Base-by-base conservation (phyloP, 2,329 filamentous ascomycete genomes). In the Kalmusia sp. region DNA sequence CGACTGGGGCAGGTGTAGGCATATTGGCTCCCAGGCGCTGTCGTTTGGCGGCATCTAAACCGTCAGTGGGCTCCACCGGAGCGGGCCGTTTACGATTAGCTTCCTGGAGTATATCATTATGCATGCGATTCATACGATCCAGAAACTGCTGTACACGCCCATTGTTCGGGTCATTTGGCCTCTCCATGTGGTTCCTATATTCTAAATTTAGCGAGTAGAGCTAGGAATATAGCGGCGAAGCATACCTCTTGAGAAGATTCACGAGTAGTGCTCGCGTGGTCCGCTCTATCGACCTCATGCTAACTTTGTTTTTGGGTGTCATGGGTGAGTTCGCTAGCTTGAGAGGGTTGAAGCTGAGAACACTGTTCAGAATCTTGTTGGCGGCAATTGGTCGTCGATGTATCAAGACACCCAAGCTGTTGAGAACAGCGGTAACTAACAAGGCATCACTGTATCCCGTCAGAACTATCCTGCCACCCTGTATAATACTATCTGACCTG, bases 281-380 rank as follows among this genome's bases (percentile, higher is more conserved):
- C 70, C 96, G 92, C 74, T 97, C 93, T 87, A 99, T 95, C 4
- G 93, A 98, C 75, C 88, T 92, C 56, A 96, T 84, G 64, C 93
- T 86, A 54, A 99, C 89, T 64, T 89, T 92, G 44, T 85, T 84
- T 69, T 87, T 91, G 2, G 91, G 84, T 0, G 90, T 93, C 79
- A 96, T 84, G 3, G 89, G 87, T 2, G 86, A 85, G 65, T 86
- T 89, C 51, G 90, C 91, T 59, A 91, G 84, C 74, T 90, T 92
- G 38, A 97, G 79, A 0, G 95, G 95, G 69, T 96, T 96, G 82
- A 97, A 99, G 72, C 87, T 92, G 61, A 99, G 81, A 25, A 98
- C 82, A 14, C 91, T 87, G 69, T 88, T 90, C 59, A 98, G 76
- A 57, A 98, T 95, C 70, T 95, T 93, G 76, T 87, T 92, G 27